Evolutionary conservation across 2,329 filamentous ascomycete genomes (phyloP), one percentile per base, ranked within the genome.

Genomic region (Fusarium avenaceum): DNA sequence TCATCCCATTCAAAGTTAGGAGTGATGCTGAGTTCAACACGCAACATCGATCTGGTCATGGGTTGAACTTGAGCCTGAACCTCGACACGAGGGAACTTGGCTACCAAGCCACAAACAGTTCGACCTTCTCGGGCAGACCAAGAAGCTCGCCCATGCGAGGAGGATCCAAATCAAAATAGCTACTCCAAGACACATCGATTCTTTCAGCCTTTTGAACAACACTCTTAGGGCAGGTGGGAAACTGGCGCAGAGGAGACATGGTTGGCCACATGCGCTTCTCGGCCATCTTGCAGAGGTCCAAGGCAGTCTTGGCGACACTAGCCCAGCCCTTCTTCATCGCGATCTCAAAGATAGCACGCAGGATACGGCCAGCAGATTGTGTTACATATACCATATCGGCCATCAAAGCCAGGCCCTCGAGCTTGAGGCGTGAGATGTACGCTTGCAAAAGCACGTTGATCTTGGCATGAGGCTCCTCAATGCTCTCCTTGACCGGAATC

Each of bases 241-340:
- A 99, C 75, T 99, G 96, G 54, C 96, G 89, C 32, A 99, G 84
- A 13, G 96, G 96, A 38, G 93, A 93, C 96, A 98, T 99, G 7
- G 95, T 98, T 15, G 95, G 94, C 96, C 96, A 99, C 96, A 99
- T 99, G 49, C 96, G 88, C 85, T 97, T 97, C 83, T 99, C 96
- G 0, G 95, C 96, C 93, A 97, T 98, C 83, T 99, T 99, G 82
- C 96, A 99, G 53, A 99, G 86, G 73, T 97, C 93, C 42, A 99
- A 84, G 1, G 96, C 94, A 65, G 92, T 93, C 82, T 96, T 97
- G 10, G 96, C 93, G 5, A 98, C 96, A 17, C 90, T 91, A 1
- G 96, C 89, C 95, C 95, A 99, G 33, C 95, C 95, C 80, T 97
- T 97, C 82, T 95, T 97, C 70, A 99, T 82, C n/a, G 92, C 91